Conservation (phyloP, 148 eudicot genomes). For the Camellia granthamiana region DNA sequence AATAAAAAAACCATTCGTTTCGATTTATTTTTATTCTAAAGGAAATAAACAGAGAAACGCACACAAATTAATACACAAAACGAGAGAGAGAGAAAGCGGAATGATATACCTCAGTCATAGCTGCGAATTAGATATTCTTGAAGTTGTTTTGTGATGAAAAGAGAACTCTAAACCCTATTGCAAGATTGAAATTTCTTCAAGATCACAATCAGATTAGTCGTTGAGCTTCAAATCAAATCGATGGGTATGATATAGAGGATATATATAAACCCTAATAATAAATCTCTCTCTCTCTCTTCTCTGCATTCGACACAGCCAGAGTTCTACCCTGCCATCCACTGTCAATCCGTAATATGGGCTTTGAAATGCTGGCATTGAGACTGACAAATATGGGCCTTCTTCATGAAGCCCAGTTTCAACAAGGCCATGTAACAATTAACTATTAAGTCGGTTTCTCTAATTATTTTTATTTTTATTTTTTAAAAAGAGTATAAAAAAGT, state of each 20-base stretch:
- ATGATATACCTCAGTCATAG: slow-evolving; percentile 19
- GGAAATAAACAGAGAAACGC: neutral
- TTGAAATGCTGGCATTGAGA: neutral
- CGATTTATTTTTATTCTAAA: neutral
- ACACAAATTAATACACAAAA: neutral
- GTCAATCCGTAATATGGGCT: neutral
- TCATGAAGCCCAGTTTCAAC: neutral
- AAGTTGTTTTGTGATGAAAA: neutral
- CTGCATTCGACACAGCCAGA: neutral
- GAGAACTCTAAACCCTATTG: neutral
- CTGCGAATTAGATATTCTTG: slow-evolving; percentile 12
- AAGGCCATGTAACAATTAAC: neutral
- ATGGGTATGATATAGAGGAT: neutral
- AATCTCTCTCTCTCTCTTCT: neutral
- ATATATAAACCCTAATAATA: neutral
- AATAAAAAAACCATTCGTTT: neutral
- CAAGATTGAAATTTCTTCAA: neutral
- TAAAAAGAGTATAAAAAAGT: too few species aligned
- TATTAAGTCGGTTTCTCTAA: neutral
- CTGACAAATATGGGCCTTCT: neutral
- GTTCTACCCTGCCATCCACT: neutral
- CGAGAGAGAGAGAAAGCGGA: neutral
- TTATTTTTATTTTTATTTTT: too few species aligned
- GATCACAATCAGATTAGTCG: neutral
- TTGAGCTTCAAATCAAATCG: slow-evolving; percentile 5